Percentiles rank a stretch among this genome's conserved stretches.
Evolutionary conservation across 2,329 filamentous ascomycete genomes (phyloP).

Genomic region (Fusarium buxicola): DNA sequence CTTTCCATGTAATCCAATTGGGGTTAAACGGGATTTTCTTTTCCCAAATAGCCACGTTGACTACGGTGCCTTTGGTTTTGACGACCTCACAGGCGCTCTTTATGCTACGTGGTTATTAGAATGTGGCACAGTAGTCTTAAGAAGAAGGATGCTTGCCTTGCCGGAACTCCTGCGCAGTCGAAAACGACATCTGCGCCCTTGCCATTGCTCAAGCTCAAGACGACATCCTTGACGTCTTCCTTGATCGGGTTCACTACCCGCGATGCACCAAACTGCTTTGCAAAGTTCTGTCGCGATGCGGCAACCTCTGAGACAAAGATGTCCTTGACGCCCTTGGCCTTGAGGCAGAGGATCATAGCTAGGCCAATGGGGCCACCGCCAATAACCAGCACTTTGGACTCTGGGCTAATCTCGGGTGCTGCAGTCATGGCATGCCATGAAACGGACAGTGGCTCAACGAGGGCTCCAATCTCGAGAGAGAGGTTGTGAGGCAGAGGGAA

Average conservation of each 20-base stretch:
- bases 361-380: slow-evolving; percentile 64
- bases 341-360: slow-evolving; percentile 59
- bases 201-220: slow-evolving; percentile 59
- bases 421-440: slow-evolving; percentile 60
- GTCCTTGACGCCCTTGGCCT: slow-evolving; percentile 59
- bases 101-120: slow-evolving; percentile 20
- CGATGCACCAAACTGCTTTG: slow-evolving; percentile 58
- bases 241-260: slow-evolving; percentile 54
- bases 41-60: slow-evolving; percentile 76
- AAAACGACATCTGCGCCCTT: slow-evolving; percentile 69
- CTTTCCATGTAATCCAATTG: slow-evolving; percentile 45
- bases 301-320: slow-evolving; percentile 62
- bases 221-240: slow-evolving; percentile 60
- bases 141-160: slow-evolving; percentile 20
- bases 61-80: slow-evolving; percentile 64
- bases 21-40: slow-evolving; percentile 49
- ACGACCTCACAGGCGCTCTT: slow-evolving; percentile 60
- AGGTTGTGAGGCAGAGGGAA: slow-evolving; percentile 64
- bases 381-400: slow-evolving; percentile 60
- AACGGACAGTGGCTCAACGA: slow-evolving; percentile 65
- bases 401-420: slow-evolving; percentile 53
- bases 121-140: rapidly evolving
- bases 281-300: slow-evolving; percentile 55
- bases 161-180: slow-evolving; percentile 68
- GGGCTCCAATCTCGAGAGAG: slow-evolving; percentile 61